Evolutionary conservation across 2,329 filamentous ascomycete genomes (phyloP).

Genomic region (Cytospora chrysosperma): DNA sequence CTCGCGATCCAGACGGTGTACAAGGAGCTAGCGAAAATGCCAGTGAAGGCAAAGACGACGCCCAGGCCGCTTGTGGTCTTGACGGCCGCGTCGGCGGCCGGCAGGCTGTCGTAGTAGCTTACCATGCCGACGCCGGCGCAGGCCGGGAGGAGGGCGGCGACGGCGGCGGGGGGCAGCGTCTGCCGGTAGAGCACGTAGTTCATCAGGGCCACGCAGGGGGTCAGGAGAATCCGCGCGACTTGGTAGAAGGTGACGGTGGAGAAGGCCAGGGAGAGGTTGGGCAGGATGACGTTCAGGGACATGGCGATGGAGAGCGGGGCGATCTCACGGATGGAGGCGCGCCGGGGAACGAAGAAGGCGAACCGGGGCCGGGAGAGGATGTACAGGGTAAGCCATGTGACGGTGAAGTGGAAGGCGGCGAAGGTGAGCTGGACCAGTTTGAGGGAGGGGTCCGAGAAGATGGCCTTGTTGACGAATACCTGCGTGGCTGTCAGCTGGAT

Average conservation of each 20-base stretch:
- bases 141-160: constrained; percentile 57
- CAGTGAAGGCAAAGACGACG: constrained; percentile 62
- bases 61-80: constrained; percentile 58
- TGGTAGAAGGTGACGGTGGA: constrained; percentile 71
- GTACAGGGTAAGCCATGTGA: constrained; percentile 64
- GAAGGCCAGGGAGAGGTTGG: constrained; percentile 66
- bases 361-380: constrained; percentile 58
- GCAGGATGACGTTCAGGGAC: constrained; percentile 67
- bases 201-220: constrained; percentile 63
- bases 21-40: constrained; percentile 63
- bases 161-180: constrained; percentile 53
- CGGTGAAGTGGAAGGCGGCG: constrained; percentile 66
- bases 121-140: constrained; percentile 65
- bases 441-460: constrained; percentile 63
- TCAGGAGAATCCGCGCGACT: constrained; percentile 65
- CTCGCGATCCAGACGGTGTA: constrained; percentile 69
- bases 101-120: constrained; percentile 66
- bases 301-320: constrained; percentile 66
- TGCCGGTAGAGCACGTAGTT: constrained; percentile 61
- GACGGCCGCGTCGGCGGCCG: constrained; percentile 44
- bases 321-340: constrained; percentile 54
- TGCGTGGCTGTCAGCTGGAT: constrained; percentile 31
- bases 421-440: constrained; percentile 65
- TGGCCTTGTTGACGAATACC: constrained; percentile 70
- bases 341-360: constrained; percentile 57